phyloP scores from a whole-genome alignment of 805 yeast species.

The Candida corydali region DNA sequence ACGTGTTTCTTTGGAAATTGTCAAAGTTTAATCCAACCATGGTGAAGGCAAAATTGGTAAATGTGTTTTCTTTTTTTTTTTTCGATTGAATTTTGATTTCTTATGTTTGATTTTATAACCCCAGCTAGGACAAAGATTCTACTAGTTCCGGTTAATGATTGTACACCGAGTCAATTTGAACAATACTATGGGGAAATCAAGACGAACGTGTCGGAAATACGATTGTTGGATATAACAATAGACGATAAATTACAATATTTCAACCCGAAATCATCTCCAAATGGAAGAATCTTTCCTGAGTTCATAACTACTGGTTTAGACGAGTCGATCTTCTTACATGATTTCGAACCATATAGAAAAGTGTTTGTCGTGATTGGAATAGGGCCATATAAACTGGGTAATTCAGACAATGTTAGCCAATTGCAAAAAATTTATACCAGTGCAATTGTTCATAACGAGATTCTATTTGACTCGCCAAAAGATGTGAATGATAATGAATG shows the following conservation, averaged over 20 bases:
- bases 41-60: slow-evolving; percentile 3
- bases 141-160: slow-evolving; percentile 61
- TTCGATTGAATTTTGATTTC: not conserved
- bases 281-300: slow-evolving; percentile 66
- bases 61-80: no score
- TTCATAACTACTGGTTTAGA: slow-evolving; percentile 45
- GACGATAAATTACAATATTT: slow-evolving; percentile 46
- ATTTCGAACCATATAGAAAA: slow-evolving; percentile 86
- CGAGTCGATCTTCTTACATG: slow-evolving; percentile 68
- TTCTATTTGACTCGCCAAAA: slow-evolving; percentile 51
- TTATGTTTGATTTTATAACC: slow-evolving; percentile 40
- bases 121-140: slow-evolving; percentile 67
- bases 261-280: slow-evolving; percentile 83
- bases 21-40: slow-evolving; percentile 95
- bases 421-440: slow-evolving; percentile 47
- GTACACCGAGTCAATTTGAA: slow-evolving; percentile 40
- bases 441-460: slow-evolving; percentile 49
- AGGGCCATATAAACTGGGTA: slow-evolving; percentile 22
- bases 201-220: slow-evolving; percentile 50
- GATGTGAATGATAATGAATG: slow-evolving; percentile 10
- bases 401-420: slow-evolving; percentile 7
- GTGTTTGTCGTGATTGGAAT: slow-evolving; percentile 57
- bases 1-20: slow-evolving; percentile 85
- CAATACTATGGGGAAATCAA: slow-evolving; percentile 42
- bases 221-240: slow-evolving; percentile 74